Base-by-base conservation (phyloP, 148 eudicot species). In the Beta vulgaris region DNA sequence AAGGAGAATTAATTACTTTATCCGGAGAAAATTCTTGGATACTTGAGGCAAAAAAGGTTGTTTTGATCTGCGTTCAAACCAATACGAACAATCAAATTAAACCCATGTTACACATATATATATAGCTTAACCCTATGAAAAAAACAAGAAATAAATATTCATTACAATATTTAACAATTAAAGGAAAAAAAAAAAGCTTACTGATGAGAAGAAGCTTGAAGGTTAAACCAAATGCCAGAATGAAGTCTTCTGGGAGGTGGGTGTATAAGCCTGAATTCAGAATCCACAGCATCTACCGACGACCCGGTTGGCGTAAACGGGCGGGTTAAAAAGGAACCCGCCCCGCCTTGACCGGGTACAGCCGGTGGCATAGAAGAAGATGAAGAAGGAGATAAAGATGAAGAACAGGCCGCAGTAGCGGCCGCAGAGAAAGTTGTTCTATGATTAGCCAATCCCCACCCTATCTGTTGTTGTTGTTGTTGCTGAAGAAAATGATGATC, bases 191-290 rank as follows among this genome's bases (percentile, higher is more conserved):
- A 61, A 61, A 79, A 32, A 74, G 28, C 93, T 80, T 84, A 93
- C 98, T 87, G 95, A 64, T 82, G 87, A 57, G 51, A 84, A 35
- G 87, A 87, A 43, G 97, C 88, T 77, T 82, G 95, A 26, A 93
- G 88, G 84, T 79, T 53, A 73, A 93, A 93, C 98, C 98, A 93
- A 42, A 93, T 53, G 34, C 93, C 91, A n/a, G 91, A 81, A 72
- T 84, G 90, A 69, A 89, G 97, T 71, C 90, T 86, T 37, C 85
- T 76, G 0, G 94, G 93, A 32, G 92, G 93, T 37, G 97, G 93
- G 60, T 88, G 83, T 34, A 91, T 64, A 19, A 88, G 71, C 72
- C 90, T 75, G 65, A 87, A 76, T 78, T 86, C 88, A 0, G 77
- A 71, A 71, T 67, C 86, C 57, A 9, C 69, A 61, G 69, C 42